Conservation (phyloP, 345 rosid genomes). For the Populus ilicifolia region DNA sequence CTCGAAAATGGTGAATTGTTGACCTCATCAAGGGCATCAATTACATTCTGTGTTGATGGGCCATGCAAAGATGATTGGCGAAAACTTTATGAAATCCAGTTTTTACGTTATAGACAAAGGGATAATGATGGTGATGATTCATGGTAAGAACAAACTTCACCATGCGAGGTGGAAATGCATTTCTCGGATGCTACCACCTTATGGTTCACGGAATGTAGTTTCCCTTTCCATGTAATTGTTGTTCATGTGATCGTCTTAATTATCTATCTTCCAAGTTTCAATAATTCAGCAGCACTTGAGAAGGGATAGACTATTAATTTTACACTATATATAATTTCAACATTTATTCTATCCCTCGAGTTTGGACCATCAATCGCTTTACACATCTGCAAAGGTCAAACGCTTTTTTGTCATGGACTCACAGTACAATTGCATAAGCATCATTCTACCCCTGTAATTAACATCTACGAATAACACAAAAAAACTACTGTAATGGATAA, state of each 20-base stretch:
- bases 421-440: too few relatives aligned
- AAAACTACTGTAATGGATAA: too few relatives aligned
- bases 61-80: neutral
- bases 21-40: neutral
- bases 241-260: neutral
- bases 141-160: neutral
- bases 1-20: neutral
- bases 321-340: too few relatives aligned
- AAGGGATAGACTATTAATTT: neutral
- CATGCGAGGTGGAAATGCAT: constrained; percentile 15
- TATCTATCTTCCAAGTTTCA: too few relatives aligned
- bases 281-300: neutral
- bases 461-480: too few relatives aligned
- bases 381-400: too few relatives aligned
- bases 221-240: neutral
- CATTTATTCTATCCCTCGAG: too few relatives aligned
- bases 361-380: too few relatives aligned
- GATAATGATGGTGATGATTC: neutral
- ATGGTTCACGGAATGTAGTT: too few relatives aligned
- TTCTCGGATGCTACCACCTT: neutral
- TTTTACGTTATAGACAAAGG: neutral
- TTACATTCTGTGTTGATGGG: neutral
- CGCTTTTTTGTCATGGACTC: too few relatives aligned
- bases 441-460: too few relatives aligned
- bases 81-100: neutral